A percentile compares a stretch with the other conserved stretches of the same genome.
phyloP scores from a whole-genome alignment of 2,329 filamentous ascomycete species.

The Xylariaceae sp. region DNA sequence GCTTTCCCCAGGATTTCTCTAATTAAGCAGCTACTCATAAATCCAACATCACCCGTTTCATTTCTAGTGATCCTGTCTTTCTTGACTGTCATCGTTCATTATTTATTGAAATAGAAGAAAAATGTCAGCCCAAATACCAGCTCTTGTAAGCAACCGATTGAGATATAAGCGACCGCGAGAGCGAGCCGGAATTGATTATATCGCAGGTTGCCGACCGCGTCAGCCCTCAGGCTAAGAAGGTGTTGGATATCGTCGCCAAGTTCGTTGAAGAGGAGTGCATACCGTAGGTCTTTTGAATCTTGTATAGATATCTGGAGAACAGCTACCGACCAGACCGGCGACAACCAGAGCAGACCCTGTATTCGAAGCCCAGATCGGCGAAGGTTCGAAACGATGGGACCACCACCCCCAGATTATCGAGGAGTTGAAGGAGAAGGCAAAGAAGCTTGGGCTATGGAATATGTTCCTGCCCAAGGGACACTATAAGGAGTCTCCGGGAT shows the following conservation, averaged over 20 bases:
- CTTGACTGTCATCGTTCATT: neutral
- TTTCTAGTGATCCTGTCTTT: neutral
- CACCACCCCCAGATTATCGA: conserved; percentile 79
- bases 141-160: conserved; percentile 24
- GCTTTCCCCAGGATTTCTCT: too few relatives aligned
- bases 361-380: conserved; percentile 74
- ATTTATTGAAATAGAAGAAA: too few relatives aligned
- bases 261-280: conserved; percentile 97
- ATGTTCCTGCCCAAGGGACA: conserved; percentile 95
- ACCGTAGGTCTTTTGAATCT: conserved; percentile 50
- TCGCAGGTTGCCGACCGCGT: conserved; percentile 56
- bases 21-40: too few relatives aligned
- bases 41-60: too few relatives aligned
- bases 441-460: conserved; percentile 88
- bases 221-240: conserved; percentile 80
- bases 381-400: conserved; percentile 75
- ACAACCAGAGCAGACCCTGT: conserved; percentile 68
- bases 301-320: neutral
- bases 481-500: conserved; percentile 93
- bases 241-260: conserved; percentile 83
- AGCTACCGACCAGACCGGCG: conserved; percentile 18
- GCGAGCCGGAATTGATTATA: conserved; percentile 14
- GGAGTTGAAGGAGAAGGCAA: conserved; percentile 81
- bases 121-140: conserved; percentile 31
- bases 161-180: conserved; percentile 1